Conservation (phyloP, 129 eudicot genomes). For the Flaveria brownii region DNA sequence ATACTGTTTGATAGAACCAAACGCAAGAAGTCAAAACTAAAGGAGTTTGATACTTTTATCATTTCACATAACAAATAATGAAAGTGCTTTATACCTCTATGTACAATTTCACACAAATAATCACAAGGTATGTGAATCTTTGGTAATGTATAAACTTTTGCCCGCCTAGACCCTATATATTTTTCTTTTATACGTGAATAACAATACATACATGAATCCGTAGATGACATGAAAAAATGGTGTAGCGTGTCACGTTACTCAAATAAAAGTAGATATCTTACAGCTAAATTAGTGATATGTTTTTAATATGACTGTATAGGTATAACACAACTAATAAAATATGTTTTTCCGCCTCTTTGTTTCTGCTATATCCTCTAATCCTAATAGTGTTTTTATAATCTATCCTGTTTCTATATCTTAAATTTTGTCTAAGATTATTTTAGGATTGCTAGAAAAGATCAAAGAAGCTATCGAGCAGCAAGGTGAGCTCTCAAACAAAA, state of each 20-base stretch:
- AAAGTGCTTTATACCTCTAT: too few relatives aligned
- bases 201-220: background rate
- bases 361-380: background rate
- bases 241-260: background rate
- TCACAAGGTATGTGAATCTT: background rate
- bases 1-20: conserved; percentile 50
- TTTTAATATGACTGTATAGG: background rate
- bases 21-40: conserved; percentile 21
- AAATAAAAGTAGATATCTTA: background rate
- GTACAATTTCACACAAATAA: background rate
- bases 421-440: background rate
- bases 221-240: background rate
- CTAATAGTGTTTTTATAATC: background rate
- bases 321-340: background rate
- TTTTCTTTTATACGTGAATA: background rate
- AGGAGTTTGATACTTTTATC: background rate
- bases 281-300: background rate
- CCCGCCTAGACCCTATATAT: background rate
- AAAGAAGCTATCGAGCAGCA: conserved; percentile 16
- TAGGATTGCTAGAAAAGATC: background rate
- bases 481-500: background rate
- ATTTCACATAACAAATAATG: too few relatives aligned
- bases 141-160: background rate
- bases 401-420: conserved; percentile 1
- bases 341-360: background rate